Percentiles rank a stretch among this genome's conserved stretches.
These are phyloP conservation scores for Delphinella strobiligena DNA, from an alignment of 2,329 filamentous ascomycete species.

Conservation along the genomic window DNA sequence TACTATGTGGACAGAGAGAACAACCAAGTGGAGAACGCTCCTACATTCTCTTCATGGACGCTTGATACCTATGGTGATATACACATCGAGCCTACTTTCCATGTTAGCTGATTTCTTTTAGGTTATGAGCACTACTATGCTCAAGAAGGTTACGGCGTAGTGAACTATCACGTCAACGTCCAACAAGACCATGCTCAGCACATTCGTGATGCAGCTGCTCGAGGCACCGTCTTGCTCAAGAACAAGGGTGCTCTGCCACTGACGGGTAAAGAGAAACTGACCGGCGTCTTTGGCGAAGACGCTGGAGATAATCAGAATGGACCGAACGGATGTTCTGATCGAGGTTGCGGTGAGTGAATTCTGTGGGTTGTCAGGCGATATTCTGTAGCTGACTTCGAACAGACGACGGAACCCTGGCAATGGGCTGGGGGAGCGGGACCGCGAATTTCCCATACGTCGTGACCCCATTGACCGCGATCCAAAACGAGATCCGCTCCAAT, in stretches of 20 bases:
- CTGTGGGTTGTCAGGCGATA: slow-evolving; percentile 56
- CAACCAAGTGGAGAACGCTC: slow-evolving; percentile 38
- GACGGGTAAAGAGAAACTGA: slow-evolving; percentile 58
- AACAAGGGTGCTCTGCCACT: slow-evolving; percentile 67
- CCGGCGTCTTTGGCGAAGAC: slow-evolving; percentile 73
- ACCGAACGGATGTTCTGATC: slow-evolving; percentile 66
- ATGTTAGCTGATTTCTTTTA: no score
- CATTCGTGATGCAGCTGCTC: slow-evolving; percentile 66
- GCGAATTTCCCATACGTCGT: slow-evolving; percentile 55
- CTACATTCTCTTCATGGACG: slow-evolving; percentile 84
- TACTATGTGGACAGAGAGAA: slow-evolving; percentile 50
- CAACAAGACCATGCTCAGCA: slow-evolving; percentile 57
- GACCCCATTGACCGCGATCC: slow-evolving; percentile 54
- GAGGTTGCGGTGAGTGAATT: slow-evolving; percentile 40
- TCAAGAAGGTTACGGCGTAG: slow-evolving; percentile 48
- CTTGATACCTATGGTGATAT: slow-evolving; percentile 62
- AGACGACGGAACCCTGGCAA: slow-evolving; percentile 51
- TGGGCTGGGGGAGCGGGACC: slow-evolving; percentile 43
- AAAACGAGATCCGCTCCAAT: slow-evolving; percentile 51
- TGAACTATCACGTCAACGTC: slow-evolving; percentile 78
- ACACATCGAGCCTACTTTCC: no score
- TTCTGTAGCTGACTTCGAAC: slow-evolving; percentile 31
- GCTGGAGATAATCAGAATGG: slow-evolving; percentile 63
- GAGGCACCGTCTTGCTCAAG: slow-evolving; percentile 81
- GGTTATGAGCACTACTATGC: slow-evolving; percentile 54